phyloP scores from a whole-genome alignment of 805 yeast genomes.

The Teunomyces lycoperdinae region DNA sequence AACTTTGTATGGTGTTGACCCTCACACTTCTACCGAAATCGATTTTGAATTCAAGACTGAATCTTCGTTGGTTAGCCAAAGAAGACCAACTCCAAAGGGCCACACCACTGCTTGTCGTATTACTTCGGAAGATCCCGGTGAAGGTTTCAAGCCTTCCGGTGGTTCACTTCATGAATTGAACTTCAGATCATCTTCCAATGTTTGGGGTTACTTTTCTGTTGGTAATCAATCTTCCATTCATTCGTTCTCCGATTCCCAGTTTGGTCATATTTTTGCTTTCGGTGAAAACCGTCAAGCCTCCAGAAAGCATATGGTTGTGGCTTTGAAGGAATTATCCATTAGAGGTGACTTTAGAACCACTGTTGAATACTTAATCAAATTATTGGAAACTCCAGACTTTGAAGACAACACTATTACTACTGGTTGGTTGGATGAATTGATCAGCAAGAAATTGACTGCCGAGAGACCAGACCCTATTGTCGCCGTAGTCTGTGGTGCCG shows the following conservation, averaged over 20 bases:
- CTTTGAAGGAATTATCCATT: conserved; percentile 90
- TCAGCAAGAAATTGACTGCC: conserved; percentile 88
- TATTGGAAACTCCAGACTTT: conserved; percentile 93
- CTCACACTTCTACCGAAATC: conserved; percentile 84
- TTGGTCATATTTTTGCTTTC: conserved; percentile 98
- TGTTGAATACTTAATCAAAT: conserved; percentile 91
- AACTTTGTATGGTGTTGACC: conserved; percentile 90
- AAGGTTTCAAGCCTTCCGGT: conserved; percentile 98
- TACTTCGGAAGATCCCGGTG: conserved; percentile 98
- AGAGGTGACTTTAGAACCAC: conserved; percentile 99
- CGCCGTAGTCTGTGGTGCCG: conserved; percentile 97
- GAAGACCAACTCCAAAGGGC: conserved; percentile 94
- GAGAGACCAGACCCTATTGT: conserved; percentile 91
- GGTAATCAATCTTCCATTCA: conserved; percentile 96
- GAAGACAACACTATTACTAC: conserved; percentile 96
- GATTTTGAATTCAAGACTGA: conserved; percentile 85
- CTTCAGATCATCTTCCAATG: conserved; percentile 95
- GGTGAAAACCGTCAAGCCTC: conserved; percentile 98
- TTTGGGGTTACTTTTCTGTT: conserved; percentile 99
- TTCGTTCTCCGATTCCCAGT: conserved; percentile 96
- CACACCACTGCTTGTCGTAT: conserved; percentile 99
- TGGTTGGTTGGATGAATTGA: conserved; percentile 98
- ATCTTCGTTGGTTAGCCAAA: conserved; percentile 71
- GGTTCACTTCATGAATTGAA: conserved; percentile 95
- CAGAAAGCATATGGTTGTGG: conserved; percentile 98